phyloP scores from a whole-genome alignment of 176 grass and related monocot genomes.

The Zoysia pacifica region DNA sequence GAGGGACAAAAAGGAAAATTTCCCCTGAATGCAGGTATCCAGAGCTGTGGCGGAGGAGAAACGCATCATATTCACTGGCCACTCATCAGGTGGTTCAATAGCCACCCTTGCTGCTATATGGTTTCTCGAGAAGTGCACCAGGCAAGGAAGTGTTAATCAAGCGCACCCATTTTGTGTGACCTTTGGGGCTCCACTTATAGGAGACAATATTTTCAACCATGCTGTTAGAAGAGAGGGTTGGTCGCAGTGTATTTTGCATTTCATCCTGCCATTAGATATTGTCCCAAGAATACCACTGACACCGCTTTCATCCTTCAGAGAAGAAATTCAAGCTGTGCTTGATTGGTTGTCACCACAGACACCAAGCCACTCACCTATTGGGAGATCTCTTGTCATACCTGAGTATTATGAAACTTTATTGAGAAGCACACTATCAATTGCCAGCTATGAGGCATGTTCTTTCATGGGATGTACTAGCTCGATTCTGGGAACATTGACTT shows the following conservation, averaged over 20 bases:
- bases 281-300: slow-evolving; percentile 69
- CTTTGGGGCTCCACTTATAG: slow-evolving; percentile 87
- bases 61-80: slow-evolving; percentile 78
- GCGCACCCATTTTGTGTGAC: slow-evolving; percentile 80
- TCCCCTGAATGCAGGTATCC: slow-evolving; percentile 51
- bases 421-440: slow-evolving; percentile 72
- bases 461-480: slow-evolving; percentile 96
- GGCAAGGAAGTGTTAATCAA: slow-evolving; percentile 55
- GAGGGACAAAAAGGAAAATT: not conserved
- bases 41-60: slow-evolving; percentile 70
- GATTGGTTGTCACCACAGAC: slow-evolving; percentile 62
- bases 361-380: slow-evolving; percentile 52
- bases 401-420: slow-evolving; percentile 70
- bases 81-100: slow-evolving; percentile 83
- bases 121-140: slow-evolving; percentile 82
- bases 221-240: slow-evolving; percentile 85
- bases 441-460: slow-evolving; percentile 79
- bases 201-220: slow-evolving; percentile 74
- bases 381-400: slow-evolving; percentile 50
- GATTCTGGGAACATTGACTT: slow-evolving; percentile 68
- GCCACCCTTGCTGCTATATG: slow-evolving; percentile 78
- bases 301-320: slow-evolving; percentile 60
- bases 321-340: slow-evolving; percentile 74
- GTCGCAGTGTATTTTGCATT: slow-evolving; percentile 84
- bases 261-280: slow-evolving; percentile 73